These are phyloP conservation scores for Loxodes magnus DNA, from an alignment of 73 alveolate species.

Conservation along the genomic window DNA sequence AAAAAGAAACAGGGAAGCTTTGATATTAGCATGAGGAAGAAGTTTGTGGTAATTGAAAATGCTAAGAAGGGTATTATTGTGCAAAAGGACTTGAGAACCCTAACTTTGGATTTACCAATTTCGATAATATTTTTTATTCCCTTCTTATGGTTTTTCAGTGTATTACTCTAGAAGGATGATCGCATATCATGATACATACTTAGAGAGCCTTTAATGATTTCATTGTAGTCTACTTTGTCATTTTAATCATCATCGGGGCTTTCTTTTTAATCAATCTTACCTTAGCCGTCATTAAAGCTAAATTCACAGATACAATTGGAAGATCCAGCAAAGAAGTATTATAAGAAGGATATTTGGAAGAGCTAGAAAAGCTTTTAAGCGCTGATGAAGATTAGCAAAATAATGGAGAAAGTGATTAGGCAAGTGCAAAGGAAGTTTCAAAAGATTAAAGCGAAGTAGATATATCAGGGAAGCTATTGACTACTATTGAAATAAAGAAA, in stretches of 20 bases:
- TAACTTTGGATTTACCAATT: slow-evolving; percentile 10
- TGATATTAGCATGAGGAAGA: slow-evolving; percentile 3
- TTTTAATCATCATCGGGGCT: slow-evolving; percentile 8
- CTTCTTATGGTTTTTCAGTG: slow-evolving; percentile 51
- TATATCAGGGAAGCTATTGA: too few relatives aligned
- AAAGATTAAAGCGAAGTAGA: too few relatives aligned
- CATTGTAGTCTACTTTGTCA: slow-evolving; percentile 3
- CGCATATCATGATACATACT: slow-evolving; percentile 39
- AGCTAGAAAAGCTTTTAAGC: too few relatives aligned
- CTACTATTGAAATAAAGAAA: too few relatives aligned
- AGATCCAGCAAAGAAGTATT: not conserved
- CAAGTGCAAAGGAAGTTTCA: too few relatives aligned
- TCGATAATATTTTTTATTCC: slow-evolving; percentile 40
- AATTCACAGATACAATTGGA: not conserved
- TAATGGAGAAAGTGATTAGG: too few relatives aligned
- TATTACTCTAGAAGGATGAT: slow-evolving; percentile 88
- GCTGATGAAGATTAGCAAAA: too few relatives aligned
- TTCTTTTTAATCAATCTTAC: slow-evolving; percentile 9
- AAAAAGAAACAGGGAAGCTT: not conserved
- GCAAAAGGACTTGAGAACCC: slow-evolving; percentile 29
- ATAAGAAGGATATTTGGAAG: not conserved
- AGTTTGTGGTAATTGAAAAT: slow-evolving; percentile 33
- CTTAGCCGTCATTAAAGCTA: not conserved
- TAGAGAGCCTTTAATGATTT: slow-evolving; percentile 23
- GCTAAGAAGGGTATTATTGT: slow-evolving; percentile 11